Base-by-base conservation (phyloP, 140 eudicot genomes). In the Anethum foeniculum region DNA sequence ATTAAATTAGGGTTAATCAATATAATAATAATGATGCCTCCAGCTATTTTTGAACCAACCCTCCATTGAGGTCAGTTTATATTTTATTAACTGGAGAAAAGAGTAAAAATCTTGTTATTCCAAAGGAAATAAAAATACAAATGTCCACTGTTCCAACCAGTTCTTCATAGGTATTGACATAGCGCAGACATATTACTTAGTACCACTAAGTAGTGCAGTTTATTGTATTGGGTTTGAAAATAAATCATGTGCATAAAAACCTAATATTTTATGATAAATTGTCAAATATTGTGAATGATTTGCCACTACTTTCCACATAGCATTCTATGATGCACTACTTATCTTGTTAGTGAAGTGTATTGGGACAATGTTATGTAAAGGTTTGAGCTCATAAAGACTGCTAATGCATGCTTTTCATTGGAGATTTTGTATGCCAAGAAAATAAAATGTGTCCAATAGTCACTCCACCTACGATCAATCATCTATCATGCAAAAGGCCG, bases 311-410 rank as follows among this genome's bases (percentile, higher is more conserved):
- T 23, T 56, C 28, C n/a, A 56, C 65, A 21, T 23, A 56, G 65
- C 28, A 18, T 54, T 54, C 64, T 25, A 56, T 56, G 1, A 56
- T 54, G 8, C 19, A 54, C 21, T 54, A 9, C 1, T 60, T 23
- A 60, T 60, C 68, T 60, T n/a, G 34, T 60, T 1, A 60, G 68
- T 60, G 68, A 60, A 60, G 68, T 60, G 68, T 60, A 60, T n/a
- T 2, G 68, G 32, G 68, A 60, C 68, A 9, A 60, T 60, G 14
- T 60, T 9, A 23, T 60, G 32, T 8, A 58, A n/a, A 60, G 68
- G 68, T n/a, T 10, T 60, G 68, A 60, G 68, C 32, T 60, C 68
- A 60, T 9, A 2, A 58, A 54, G 32, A 7, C n/a, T 56, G 34
- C 6, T n/a, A 60, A 8, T n/a, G 32, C 68, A 8, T n/a, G 68